A percentile compares a stretch with the other conserved stretches of the same genome.
phyloP scores from a whole-genome alignment of 306 rosid species.

The Abrus pulchellus region DNA sequence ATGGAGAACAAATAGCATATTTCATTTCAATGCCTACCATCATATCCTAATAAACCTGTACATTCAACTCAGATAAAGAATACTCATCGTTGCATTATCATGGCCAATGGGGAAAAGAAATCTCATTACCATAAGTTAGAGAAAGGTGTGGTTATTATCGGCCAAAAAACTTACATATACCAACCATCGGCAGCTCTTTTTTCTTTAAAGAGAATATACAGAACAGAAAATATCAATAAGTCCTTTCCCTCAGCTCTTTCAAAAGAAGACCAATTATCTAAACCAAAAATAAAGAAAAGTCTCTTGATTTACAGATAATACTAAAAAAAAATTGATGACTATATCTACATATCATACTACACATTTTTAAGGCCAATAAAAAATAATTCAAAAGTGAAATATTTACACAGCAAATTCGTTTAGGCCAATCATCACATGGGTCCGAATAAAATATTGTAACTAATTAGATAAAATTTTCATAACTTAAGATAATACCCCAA shows the following conservation, averaged over 20 bases:
- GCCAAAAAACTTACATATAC: neutral
- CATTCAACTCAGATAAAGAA: neutral
- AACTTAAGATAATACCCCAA: conserved; percentile 9
- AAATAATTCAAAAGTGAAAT: neutral
- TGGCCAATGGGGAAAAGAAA: neutral
- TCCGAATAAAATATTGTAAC: neutral
- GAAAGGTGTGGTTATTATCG: neutral
- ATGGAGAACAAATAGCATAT: conserved; percentile 24
- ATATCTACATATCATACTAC: neutral
- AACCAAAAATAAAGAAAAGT: neutral
- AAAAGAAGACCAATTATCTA: conserved; percentile 1
- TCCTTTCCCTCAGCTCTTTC: neutral
- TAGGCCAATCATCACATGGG: neutral
- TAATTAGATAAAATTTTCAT: neutral
- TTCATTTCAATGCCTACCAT: neutral
- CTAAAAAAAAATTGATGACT: neutral
- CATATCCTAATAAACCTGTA: neutral
- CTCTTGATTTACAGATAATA: neutral
- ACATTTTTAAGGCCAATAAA: neutral
- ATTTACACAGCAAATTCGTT: neutral
- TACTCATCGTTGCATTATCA: neutral
- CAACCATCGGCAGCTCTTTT: neutral
- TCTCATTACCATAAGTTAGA: conserved; percentile 1
- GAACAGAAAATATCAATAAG: conserved; percentile 1
- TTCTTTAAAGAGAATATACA: neutral